Evolutionary conservation across 768 basidiomycete genomes (phyloP).

Genomic region (Pisolithus tinctorius): DNA sequence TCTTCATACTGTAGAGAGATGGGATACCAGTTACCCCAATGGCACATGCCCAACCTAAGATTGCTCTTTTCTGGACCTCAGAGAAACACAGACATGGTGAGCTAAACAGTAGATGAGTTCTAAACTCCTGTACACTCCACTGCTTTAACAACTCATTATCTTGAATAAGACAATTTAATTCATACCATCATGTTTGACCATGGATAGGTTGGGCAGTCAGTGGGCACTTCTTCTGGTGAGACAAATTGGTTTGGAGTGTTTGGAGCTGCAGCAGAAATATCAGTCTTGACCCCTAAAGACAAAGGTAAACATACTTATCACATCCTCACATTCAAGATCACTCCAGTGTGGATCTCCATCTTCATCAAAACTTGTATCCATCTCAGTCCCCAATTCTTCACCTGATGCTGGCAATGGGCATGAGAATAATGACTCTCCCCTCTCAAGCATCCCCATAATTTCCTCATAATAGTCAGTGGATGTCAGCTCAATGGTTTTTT

Average conservation of each 20-base stretch:
- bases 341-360: not conserved
- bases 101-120: constrained; percentile 22
- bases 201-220: not conserved
- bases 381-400: constrained; percentile 6
- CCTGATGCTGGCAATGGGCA: constrained; percentile 1
- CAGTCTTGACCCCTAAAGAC: not conserved
- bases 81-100: constrained; percentile 23
- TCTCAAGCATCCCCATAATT: constrained; percentile 1
- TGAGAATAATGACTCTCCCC: constrained; percentile 1
- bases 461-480: constrained; percentile 11
- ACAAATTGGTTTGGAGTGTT: not conserved
- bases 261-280: not conserved
- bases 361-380: not conserved
- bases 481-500: constrained; percentile 6
- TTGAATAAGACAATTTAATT: not conserved
- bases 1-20: constrained; percentile 8
- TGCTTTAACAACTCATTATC: not conserved
- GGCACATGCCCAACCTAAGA: constrained; percentile 19
- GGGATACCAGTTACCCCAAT: constrained; percentile 21
- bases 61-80: constrained; percentile 19
- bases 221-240: not conserved
- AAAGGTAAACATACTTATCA: not conserved
- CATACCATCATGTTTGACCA: not conserved
- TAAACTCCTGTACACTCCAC: constrained; percentile 10
- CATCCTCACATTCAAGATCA: not conserved